A percentile compares a stretch with the other conserved stretches of the same genome.
These are phyloP conservation scores for Diplodia corticola DNA, from an alignment of 2,329 filamentous ascomycete genomes.

Conservation along the genomic window DNA sequence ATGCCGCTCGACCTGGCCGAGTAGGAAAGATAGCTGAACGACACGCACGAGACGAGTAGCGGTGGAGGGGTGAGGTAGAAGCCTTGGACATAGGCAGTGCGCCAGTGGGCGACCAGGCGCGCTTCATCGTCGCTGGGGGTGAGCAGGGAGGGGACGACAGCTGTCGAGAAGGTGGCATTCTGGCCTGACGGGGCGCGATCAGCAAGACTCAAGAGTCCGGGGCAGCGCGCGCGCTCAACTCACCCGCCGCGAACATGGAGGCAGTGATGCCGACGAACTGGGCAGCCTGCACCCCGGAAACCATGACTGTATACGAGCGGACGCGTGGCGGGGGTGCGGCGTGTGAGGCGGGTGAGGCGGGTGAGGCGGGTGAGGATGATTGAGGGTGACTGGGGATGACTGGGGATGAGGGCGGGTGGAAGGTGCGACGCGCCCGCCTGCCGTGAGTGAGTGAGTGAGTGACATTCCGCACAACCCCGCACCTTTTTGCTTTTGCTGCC, in stretches of 20 bases:
- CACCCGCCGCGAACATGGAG: constrained; percentile 11
- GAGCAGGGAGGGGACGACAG: constrained; percentile 16
- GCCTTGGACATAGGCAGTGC: constrained; percentile 1
- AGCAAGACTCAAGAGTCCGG: neutral
- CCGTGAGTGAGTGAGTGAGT: neutral
- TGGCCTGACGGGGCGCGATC: constrained; percentile 1
- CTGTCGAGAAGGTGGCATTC: constrained; percentile 7
- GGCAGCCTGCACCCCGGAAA: neutral
- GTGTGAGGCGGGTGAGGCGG: neutral
- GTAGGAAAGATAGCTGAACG: constrained; percentile 14
- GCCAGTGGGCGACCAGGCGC: constrained; percentile 9
- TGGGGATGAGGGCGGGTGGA: neutral
- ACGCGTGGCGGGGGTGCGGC: too few species aligned
- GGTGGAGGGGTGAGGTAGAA: constrained; percentile 2
- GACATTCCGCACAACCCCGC: neutral
- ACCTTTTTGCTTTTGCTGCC: too few species aligned
- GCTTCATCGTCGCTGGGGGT: neutral
- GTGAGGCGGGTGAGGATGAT: neutral
- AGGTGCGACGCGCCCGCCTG: neutral
- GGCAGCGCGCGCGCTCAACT: neutral
- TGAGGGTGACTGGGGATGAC: too few species aligned
- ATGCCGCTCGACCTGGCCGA: neutral
- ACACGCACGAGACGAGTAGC: neutral
- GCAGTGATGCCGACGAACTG: constrained; percentile 20
- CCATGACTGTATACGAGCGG: neutral